These are phyloP conservation scores for Sonneratia caseolaris DNA, from an alignment of 345 rosid species.

Conservation along the genomic window DNA sequence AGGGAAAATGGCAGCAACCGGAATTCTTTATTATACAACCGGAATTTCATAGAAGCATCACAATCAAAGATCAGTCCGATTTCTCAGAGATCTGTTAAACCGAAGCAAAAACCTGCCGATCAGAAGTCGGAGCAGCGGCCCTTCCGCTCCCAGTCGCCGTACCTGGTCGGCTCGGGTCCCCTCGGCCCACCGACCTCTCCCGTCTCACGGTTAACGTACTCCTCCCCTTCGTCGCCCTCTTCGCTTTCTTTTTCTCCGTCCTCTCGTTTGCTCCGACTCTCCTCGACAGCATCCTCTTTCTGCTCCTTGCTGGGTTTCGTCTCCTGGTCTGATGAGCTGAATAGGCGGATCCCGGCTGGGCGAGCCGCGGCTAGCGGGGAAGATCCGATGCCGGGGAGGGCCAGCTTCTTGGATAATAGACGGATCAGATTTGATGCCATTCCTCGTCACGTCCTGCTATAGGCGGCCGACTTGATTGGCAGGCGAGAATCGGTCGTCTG, in stretches of 20 bases:
- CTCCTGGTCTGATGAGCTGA: constrained; percentile 8
- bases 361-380: constrained; percentile 2
- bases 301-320: constrained; percentile 9
- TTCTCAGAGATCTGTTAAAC: neutral
- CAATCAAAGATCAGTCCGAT: neutral
- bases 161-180: constrained; percentile 91
- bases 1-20: neutral
- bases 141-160: constrained; percentile 87
- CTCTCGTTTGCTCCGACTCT: constrained; percentile 8
- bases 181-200: constrained; percentile 83
- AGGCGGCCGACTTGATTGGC: neutral
- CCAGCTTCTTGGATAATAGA: constrained; percentile 13
- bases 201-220: constrained; percentile 45
- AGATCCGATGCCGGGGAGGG: constrained; percentile 4
- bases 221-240: constrained; percentile 28
- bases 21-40: neutral
- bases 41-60: neutral
- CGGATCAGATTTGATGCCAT: constrained; percentile 34
- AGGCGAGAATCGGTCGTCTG: neutral
- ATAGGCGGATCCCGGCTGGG: neutral
- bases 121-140: constrained; percentile 92
- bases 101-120: neutral
- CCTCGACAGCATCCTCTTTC: constrained; percentile 16
- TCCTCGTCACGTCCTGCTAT: neutral
- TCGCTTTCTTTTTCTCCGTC: constrained; percentile 21